phyloP scores from a whole-genome alignment of 352 stramenopile species.

The Phytophthora pinifolia region DNA sequence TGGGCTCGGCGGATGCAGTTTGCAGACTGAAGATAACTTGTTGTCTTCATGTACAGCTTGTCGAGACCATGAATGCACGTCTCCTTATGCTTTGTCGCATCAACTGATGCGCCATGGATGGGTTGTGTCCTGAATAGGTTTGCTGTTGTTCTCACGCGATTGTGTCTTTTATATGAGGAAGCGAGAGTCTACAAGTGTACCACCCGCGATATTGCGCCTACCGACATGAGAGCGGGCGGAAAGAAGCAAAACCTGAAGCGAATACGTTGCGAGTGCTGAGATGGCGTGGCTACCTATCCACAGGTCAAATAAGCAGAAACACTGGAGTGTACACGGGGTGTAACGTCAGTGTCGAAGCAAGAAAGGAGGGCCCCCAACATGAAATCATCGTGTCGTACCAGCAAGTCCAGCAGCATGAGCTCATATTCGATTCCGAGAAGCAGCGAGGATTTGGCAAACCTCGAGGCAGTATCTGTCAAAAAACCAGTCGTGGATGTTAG shows the following conservation, averaged over 20 bases:
- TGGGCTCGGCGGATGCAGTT: constrained; percentile 77
- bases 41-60: constrained; percentile 14
- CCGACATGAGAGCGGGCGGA: constrained; percentile 38
- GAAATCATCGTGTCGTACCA: constrained; percentile 46
- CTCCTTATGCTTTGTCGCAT: too few species aligned
- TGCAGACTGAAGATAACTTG: constrained; percentile 25
- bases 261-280: constrained; percentile 64
- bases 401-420: constrained; percentile 88
- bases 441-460: constrained; percentile 54
- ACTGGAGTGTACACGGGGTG: constrained; percentile 33
- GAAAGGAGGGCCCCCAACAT: background rate
- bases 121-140: constrained; percentile 1
- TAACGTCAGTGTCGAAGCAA: constrained; percentile 13
- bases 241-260: constrained; percentile 46
- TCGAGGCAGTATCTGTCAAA: constrained; percentile 46
- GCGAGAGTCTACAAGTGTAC: constrained; percentile 60
- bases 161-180: constrained; percentile 60
- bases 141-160: constrained; percentile 2
- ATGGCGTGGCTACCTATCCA: constrained; percentile 67
- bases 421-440: constrained; percentile 86
- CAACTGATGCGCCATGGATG: constrained; percentile 4
- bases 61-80: too few species aligned
- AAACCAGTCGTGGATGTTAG: background rate
- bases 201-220: constrained; percentile 49
- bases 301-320: constrained; percentile 67